Evolutionary conservation across 2,329 filamentous ascomycete species (phyloP).

Genomic region (Curvularia lunata): DNA sequence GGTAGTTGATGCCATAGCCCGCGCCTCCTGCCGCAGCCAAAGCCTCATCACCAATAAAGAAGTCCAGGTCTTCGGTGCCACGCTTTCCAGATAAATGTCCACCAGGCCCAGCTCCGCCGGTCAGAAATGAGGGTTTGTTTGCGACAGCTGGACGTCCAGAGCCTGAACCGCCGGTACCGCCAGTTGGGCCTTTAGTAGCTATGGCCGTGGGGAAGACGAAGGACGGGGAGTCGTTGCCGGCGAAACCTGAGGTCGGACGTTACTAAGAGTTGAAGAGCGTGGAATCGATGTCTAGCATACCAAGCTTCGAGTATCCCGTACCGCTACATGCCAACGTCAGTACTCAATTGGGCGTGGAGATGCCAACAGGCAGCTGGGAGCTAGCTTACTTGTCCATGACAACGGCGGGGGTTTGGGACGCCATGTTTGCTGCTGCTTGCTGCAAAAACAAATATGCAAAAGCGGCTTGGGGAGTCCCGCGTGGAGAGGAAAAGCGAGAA

Average conservation of each 20-base stretch:
- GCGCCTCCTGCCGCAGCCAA: constrained; percentile 82
- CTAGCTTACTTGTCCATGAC: constrained; percentile 99
- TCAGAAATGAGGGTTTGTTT: constrained; percentile 95
- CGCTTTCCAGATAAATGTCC: constrained; percentile 89
- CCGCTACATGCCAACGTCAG: constrained; percentile 69
- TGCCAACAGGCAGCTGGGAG: constrained; percentile 47
- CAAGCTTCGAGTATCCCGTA: constrained; percentile 98
- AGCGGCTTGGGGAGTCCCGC: constrained; percentile 32
- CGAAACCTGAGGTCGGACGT: constrained; percentile 73
- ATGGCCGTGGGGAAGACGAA: constrained; percentile 99
- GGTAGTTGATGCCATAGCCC: constrained; percentile 95
- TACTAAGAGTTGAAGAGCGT: constrained; percentile 35
- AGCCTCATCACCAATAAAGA: constrained; percentile 98
- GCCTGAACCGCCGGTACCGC: constrained; percentile 74
- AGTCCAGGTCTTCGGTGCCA: constrained; percentile 96
- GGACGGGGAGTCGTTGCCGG: constrained; percentile 97
- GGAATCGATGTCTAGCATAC: constrained; percentile 60
- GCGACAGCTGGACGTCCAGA: constrained; percentile 88
- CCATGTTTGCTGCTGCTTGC: constrained; percentile 67
- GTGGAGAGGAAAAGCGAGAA: constrained; percentile 29
- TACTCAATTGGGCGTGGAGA: constrained; percentile 40
- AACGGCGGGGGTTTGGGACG: constrained; percentile 99
- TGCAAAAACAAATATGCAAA: constrained; percentile 17
- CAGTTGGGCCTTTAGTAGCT: constrained; percentile 83
- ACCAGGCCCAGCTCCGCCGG: constrained; percentile 81